Evolutionary conservation across 1,139 yeast species (phyloP), one percentile per base, ranked within the genome.

Genomic region (Kurtzmaniella quercitrusa): DNA sequence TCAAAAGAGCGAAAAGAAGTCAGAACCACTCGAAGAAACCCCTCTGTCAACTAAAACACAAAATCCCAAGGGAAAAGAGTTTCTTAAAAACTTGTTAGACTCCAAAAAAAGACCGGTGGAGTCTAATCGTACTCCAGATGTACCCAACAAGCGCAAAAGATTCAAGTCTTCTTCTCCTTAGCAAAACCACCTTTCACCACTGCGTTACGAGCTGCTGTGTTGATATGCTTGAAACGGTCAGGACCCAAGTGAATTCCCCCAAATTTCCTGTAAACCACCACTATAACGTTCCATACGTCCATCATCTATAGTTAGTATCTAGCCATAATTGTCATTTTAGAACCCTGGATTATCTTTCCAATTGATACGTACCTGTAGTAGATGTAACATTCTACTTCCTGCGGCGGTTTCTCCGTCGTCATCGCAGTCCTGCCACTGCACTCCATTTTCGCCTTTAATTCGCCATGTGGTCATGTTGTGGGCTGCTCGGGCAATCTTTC

Each of bases 381-480:
- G 65, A 67, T 89, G 97, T 44, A 89, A 63, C 68, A 91, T 67
- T 46, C 97, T 68, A 5, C 94, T 82, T 4, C 99, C 98, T 0
- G 98, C 96, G 0, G 98, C 98, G 0, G 95, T 76, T 57, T 93
- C 99, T 3, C 98, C 98, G 58, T 93, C 98, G 58, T 94, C 98
- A 55, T 93, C 98, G 55, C 87, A 88, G 55, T 93, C 98, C 53
- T 87, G 93, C 45, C 71, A 76, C 38, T 75, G 71, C 0, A 81
- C 74, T 0, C 80, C 83, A 26, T 74, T 68, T 0, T 60, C 63
- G 20, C 75, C 67, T 47, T 71, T 71, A 2, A 91, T 84, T 48
- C 98, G 67, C 84, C 93, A 91, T 0, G 96, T 91, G 20, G 82
- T 78, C 78, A 93, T 91, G 50, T 85, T 83, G 61, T 93, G 98